Percentiles rank a stretch among this genome's conserved stretches.
Conservation (phyloP, 2,329 filamentous ascomycete genomes). For the Trichoderma sp. region DNA sequence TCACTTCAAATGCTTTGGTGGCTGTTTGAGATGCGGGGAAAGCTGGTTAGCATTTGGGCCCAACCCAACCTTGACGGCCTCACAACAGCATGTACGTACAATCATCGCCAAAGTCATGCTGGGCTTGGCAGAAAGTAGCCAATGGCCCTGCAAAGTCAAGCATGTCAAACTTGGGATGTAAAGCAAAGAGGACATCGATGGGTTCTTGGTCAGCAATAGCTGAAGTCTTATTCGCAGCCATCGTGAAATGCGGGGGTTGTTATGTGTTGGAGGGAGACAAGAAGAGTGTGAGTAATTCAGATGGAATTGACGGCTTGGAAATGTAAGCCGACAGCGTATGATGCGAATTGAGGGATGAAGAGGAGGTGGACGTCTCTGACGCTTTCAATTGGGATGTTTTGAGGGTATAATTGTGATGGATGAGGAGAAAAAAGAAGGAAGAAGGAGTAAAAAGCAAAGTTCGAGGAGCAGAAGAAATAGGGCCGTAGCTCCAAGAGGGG, state of each 20-base stretch:
- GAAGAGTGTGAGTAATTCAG: neutral
- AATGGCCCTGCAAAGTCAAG: constrained; percentile 57
- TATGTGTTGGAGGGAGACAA: constrained; percentile 24
- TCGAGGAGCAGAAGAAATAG: constrained; percentile 24
- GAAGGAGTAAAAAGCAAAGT: constrained; percentile 21
- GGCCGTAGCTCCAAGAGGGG: constrained; percentile 23
- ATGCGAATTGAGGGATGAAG: constrained; percentile 12
- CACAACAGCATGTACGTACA: constrained; percentile 35
- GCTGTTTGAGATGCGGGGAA: constrained; percentile 33
- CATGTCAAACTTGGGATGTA: constrained; percentile 59
- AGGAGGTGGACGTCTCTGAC: constrained; percentile 20
- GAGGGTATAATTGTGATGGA: constrained; percentile 21
- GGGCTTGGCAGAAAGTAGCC: constrained; percentile 50
- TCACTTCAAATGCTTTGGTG: constrained; percentile 58
- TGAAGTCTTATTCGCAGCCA: constrained; percentile 57
- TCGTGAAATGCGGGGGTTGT: constrained; percentile 39
- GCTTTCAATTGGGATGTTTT: constrained; percentile 22
- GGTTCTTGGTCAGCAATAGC: constrained; percentile 56
- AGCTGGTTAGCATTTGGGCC: neutral
- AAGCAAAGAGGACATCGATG: constrained; percentile 58
- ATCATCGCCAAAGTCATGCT: constrained; percentile 52
- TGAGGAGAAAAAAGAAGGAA: constrained; percentile 24
- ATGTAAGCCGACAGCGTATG: neutral
- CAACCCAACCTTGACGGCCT: neutral
- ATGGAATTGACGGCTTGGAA: neutral